Evolutionary conservation across 805 yeast genomes (phyloP).

Genomic region (Barnettozyma populi): DNA sequence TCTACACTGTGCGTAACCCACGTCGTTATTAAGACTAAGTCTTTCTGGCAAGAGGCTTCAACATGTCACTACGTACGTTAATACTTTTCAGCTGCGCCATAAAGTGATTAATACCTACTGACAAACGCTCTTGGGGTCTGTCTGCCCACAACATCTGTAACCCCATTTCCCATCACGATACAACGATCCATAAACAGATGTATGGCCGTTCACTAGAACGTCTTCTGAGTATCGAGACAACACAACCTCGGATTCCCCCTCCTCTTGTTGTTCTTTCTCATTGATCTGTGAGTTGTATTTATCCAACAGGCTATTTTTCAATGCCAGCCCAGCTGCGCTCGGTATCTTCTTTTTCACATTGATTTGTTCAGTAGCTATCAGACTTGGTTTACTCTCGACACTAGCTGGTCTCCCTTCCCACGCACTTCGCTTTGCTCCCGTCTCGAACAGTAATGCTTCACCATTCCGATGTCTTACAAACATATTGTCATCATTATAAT

Average conservation of each 20-base stretch:
- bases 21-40: too few relatives aligned
- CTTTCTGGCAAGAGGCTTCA: too few relatives aligned
- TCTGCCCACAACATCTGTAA: constrained; percentile 35
- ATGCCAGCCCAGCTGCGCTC: constrained; percentile 24
- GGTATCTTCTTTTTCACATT: constrained; percentile 23
- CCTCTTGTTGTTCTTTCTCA: constrained; percentile 8
- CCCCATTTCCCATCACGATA: constrained; percentile 41
- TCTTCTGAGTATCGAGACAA: constrained; percentile 33
- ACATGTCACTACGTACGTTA: too few relatives aligned
- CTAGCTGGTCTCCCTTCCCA: constrained; percentile 26
- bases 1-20: too few relatives aligned
- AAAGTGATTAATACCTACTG: background rate
- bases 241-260: constrained; percentile 13
- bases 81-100: too few relatives aligned
- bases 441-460: constrained; percentile 39
- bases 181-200: constrained; percentile 40
- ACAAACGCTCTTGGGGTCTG: constrained; percentile 31
- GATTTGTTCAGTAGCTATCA: too few relatives aligned
- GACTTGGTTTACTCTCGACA: constrained; percentile 24
- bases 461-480: constrained; percentile 52
- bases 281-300: constrained; percentile 32
- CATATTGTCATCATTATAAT: constrained; percentile 34
- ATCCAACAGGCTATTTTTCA: constrained; percentile 29
- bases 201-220: constrained; percentile 33
- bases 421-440: background rate